These are phyloP conservation scores for Oldenlandia corymbosa DNA, from an alignment of 257 asterid genomes.

Conservation along the genomic window DNA sequence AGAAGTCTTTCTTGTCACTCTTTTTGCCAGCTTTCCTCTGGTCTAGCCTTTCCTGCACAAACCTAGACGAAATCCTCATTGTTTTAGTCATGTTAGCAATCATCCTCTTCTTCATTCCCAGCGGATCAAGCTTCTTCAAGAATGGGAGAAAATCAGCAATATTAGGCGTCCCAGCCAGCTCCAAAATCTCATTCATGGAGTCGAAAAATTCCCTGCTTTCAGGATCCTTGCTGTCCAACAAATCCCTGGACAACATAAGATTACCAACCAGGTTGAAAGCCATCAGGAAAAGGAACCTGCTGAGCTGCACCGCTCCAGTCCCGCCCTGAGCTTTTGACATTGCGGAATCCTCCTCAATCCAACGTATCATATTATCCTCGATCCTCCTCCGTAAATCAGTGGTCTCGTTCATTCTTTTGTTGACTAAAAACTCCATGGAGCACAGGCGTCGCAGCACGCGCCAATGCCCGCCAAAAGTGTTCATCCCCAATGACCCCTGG, in stretches of 20 bases:
- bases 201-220: conserved; percentile 33
- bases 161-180: conserved; percentile 44
- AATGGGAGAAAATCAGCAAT: conserved; percentile 45
- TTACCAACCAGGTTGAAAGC: conserved; percentile 48
- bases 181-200: conserved; percentile 42
- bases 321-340: conserved; percentile 11
- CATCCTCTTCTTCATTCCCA: conserved; percentile 37
- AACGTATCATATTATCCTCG: conserved; percentile 36
- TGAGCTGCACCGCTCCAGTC: conserved; percentile 34
- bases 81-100: conserved; percentile 26
- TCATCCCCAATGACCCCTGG: conserved; percentile 41
- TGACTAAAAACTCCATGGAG: conserved; percentile 43
- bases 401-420: conserved; percentile 46
- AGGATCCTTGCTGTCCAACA: conserved; percentile 28
- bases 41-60: conserved; percentile 42
- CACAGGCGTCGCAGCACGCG: conserved; percentile 45
- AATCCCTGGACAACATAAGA: conserved; percentile 44
- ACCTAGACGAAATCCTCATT: conserved; percentile 30
- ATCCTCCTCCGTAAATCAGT: conserved; percentile 30
- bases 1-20: conserved; percentile 45
- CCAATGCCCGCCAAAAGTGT: conserved; percentile 56
- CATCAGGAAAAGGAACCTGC: conserved; percentile 36
- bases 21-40: conserved; percentile 26
- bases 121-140: conserved; percentile 42
- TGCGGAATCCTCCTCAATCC: conserved; percentile 44